These are phyloP conservation scores for Gliomastix tumulicola DNA, from an alignment of 2,329 filamentous ascomycete species.

Conservation along the genomic window DNA sequence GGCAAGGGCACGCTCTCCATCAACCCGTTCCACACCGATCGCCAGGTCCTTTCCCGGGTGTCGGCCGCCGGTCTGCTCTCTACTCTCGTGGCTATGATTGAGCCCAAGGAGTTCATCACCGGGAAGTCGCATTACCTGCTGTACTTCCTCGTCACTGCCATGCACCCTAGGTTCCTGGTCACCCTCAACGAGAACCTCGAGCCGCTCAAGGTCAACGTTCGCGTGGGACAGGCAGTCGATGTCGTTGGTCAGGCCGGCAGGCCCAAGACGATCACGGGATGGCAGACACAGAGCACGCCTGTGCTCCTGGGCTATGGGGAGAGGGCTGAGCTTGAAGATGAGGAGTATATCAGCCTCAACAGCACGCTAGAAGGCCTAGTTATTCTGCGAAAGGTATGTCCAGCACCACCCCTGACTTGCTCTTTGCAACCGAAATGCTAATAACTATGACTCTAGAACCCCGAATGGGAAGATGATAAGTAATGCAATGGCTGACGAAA, in stretches of 20 bases:
- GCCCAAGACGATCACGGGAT: slow-evolving; percentile 98
- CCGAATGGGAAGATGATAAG: slow-evolving; percentile 30
- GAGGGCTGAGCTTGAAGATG: slow-evolving; percentile 92
- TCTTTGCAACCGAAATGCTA: neutral
- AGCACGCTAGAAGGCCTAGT: slow-evolving; percentile 91
- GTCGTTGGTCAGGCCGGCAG: slow-evolving; percentile 95
- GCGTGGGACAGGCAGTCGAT: slow-evolving; percentile 95
- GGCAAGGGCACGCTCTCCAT: slow-evolving; percentile 95
- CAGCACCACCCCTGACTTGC: neutral
- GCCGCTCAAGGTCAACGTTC: slow-evolving; percentile 90
- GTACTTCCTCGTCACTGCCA: slow-evolving; percentile 94
- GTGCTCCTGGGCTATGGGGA: slow-evolving; percentile 92
- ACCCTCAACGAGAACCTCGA: slow-evolving; percentile 93
- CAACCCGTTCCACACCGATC: slow-evolving; percentile 98
- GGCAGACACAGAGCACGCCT: slow-evolving; percentile 99
- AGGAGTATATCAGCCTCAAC: slow-evolving; percentile 90
- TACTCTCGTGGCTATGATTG: slow-evolving; percentile 88
- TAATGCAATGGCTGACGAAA: too few relatives aligned
- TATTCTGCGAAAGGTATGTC: slow-evolving; percentile 83
- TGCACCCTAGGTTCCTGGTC: slow-evolving; percentile 93
- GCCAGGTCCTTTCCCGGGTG: slow-evolving; percentile 89
- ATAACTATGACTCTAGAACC: slow-evolving; percentile 22
- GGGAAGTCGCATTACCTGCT: slow-evolving; percentile 78
- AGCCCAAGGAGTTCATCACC: slow-evolving; percentile 78
- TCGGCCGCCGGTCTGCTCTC: slow-evolving; percentile 83